Conservation (phyloP, 495 filamentous ascomycete species). For the Trichoderma virens region DNA sequence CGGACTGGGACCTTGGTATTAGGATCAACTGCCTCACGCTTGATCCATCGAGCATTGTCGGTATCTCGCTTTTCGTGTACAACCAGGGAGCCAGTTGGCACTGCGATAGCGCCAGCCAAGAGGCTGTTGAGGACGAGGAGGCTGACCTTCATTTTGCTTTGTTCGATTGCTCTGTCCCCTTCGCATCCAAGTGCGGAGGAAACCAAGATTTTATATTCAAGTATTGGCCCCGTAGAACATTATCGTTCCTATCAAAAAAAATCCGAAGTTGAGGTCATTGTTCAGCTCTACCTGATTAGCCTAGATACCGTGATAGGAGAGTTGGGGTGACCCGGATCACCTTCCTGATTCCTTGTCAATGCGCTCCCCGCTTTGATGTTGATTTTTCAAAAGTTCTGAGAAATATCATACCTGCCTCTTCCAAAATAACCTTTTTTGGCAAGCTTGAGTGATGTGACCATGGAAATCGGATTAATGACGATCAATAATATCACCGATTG, state of each 20-base stretch:
- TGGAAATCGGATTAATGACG: neutral
- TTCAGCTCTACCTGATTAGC: neutral
- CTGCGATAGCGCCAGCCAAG: neutral
- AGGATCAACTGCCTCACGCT: neutral
- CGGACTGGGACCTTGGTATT: slow-evolving; percentile 1
- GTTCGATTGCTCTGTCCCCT: neutral
- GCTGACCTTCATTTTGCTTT: neutral
- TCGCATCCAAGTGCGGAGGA: neutral
- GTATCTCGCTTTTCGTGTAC: neutral
- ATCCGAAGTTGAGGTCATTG: too few relatives aligned
- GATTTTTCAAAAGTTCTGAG: neutral
- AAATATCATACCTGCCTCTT: neutral
- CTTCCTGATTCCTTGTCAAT: neutral
- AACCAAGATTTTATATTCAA: too few relatives aligned
- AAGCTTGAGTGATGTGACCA: neutral
- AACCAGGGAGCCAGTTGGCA: neutral
- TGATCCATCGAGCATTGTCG: slow-evolving; percentile 1
- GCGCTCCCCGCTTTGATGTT: neutral
- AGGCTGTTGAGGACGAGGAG: slow-evolving; percentile 1
- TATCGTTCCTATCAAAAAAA: too few relatives aligned
- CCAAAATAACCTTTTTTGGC: neutral
- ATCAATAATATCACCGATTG: neutral
- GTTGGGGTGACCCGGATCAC: neutral
- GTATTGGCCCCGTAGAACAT: too few relatives aligned
- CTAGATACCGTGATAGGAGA: neutral